Conservation (phyloP, 2,329 filamentous ascomycete species). For the Triangularia setosa region DNA sequence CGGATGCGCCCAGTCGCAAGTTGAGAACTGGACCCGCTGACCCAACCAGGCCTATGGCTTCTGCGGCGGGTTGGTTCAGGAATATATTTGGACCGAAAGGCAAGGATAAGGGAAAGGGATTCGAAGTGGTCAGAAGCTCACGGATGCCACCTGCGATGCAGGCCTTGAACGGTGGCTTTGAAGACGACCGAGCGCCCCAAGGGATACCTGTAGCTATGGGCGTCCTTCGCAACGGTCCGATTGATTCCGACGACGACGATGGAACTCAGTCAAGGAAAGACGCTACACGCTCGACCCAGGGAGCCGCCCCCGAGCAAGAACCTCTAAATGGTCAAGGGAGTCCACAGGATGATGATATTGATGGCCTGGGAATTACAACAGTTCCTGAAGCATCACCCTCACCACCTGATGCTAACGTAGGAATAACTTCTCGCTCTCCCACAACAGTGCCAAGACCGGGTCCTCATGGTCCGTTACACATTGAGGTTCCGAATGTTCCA, state of each 20-base stretch:
- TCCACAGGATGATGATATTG: neutral
- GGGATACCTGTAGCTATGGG: slow-evolving; percentile 63
- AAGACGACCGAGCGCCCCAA: slow-evolving; percentile 63
- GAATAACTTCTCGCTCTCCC: slow-evolving; percentile 37
- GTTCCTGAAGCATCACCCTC: neutral
- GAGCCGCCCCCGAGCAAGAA: slow-evolving; percentile 34
- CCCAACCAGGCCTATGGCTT: slow-evolving; percentile 85
- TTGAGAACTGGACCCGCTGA: slow-evolving; percentile 92
- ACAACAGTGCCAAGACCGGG: slow-evolving; percentile 16
- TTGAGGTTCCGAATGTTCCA: slow-evolving; percentile 55
- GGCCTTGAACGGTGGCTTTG: slow-evolving; percentile 51
- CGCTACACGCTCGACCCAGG: slow-evolving; percentile 26
- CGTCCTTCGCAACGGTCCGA: slow-evolving; percentile 55
- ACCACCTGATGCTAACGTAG: slow-evolving; percentile 53
- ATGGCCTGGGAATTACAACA: neutral
- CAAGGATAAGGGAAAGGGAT: slow-evolving; percentile 93
- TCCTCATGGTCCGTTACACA: slow-evolving; percentile 22
- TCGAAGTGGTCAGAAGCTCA: slow-evolving; percentile 90
- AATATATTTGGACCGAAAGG: slow-evolving; percentile 70
- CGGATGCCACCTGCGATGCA: slow-evolving; percentile 77
- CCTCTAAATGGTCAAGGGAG: slow-evolving; percentile 23
- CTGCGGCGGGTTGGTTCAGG: slow-evolving; percentile 85
- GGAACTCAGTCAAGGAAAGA: slow-evolving; percentile 35
- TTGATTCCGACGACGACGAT: slow-evolving; percentile 60
- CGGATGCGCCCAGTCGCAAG: slow-evolving; percentile 75